Conservation (phyloP, 75 land plant genomes). For the Cupressus sempervirens region DNA sequence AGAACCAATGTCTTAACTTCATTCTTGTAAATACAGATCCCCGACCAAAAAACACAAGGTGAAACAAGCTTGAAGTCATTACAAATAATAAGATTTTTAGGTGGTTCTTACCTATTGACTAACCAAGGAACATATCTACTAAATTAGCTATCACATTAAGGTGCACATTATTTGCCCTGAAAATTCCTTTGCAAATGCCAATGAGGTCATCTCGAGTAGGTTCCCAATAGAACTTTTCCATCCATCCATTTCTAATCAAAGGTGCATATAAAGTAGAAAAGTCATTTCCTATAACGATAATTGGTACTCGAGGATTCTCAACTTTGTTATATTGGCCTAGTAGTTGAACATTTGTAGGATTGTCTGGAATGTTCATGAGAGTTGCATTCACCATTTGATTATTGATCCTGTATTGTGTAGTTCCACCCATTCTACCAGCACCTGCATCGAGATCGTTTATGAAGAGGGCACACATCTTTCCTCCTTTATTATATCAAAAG, state of each 20-base stretch:
- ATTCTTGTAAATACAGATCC: not conserved
- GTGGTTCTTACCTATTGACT: too few species aligned
- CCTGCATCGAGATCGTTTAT: conserved; percentile 55
- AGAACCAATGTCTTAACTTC: not conserved
- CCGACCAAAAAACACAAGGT: not conserved
- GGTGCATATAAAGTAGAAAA: conserved; percentile 54
- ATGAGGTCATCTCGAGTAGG: conserved; percentile 42
- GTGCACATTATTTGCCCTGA: conserved; percentile 33
- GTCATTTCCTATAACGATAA: conserved; percentile 45
- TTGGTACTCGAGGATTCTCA: conserved; percentile 34
- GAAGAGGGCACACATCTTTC: conserved; percentile 50
- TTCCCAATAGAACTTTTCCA: conserved; percentile 61
- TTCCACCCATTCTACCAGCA: conserved; percentile 53
- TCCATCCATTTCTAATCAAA: conserved; percentile 47
- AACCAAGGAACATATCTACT: too few species aligned
- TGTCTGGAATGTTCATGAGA: conserved; percentile 53
- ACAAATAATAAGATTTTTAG: too few species aligned
- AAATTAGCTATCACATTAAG: too few species aligned
- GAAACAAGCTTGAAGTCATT: not conserved
- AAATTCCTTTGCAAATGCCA: conserved; percentile 41
- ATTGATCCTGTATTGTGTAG: conserved; percentile 51
- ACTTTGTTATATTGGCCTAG: conserved; percentile 48
- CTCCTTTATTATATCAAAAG: conserved; percentile 49
- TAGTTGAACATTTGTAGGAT: conserved; percentile 43
- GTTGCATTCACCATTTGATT: conserved; percentile 61